Percentiles rank a stretch among this genome's conserved stretches.
Evolutionary conservation across 2,329 filamentous ascomycete species (phyloP).

Genomic region (Nigrograna mackinnonii): DNA sequence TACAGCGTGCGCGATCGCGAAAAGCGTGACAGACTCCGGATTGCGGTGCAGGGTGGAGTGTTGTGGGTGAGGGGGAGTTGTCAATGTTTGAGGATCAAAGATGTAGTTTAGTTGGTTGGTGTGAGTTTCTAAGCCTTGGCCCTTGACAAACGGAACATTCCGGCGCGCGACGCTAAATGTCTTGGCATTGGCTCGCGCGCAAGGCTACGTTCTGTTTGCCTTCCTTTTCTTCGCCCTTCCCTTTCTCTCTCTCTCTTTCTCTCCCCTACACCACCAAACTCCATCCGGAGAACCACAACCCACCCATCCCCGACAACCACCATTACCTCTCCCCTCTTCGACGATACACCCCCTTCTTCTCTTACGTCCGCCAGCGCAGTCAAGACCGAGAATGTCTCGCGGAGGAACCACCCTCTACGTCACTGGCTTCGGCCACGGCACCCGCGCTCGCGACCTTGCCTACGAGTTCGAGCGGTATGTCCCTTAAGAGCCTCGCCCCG

Average conservation of each 20-base stretch:
- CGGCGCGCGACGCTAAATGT: too few relatives aligned
- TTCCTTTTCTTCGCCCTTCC: not conserved
- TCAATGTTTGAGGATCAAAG: too few relatives aligned
- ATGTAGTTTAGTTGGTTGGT: too few relatives aligned
- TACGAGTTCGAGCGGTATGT: slow-evolving; percentile 99
- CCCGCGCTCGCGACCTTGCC: slow-evolving; percentile 96
- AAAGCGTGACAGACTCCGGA: too few relatives aligned
- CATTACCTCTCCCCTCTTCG: not conserved
- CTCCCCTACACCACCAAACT: not conserved
- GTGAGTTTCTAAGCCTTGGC: too few relatives aligned
- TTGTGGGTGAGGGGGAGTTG: too few relatives aligned
- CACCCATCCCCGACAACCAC: not conserved
- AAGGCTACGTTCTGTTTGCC: not conserved
- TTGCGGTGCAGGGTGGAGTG: too few relatives aligned
- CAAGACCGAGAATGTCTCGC: slow-evolving; percentile 72
- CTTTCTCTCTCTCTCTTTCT: not conserved
- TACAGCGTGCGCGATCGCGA: too few relatives aligned
- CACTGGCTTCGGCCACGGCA: slow-evolving; percentile 98
- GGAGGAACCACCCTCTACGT: slow-evolving; percentile 95
- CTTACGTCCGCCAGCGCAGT: too few relatives aligned
- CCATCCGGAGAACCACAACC: not conserved
- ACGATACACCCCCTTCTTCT: too few relatives aligned
- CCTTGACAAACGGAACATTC: too few relatives aligned
- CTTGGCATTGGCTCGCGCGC: too few relatives aligned
- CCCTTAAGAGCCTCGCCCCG: slow-evolving; percentile 52